phyloP scores from a whole-genome alignment of 805 yeast species.

The Phaffomyces opuntiae region DNA sequence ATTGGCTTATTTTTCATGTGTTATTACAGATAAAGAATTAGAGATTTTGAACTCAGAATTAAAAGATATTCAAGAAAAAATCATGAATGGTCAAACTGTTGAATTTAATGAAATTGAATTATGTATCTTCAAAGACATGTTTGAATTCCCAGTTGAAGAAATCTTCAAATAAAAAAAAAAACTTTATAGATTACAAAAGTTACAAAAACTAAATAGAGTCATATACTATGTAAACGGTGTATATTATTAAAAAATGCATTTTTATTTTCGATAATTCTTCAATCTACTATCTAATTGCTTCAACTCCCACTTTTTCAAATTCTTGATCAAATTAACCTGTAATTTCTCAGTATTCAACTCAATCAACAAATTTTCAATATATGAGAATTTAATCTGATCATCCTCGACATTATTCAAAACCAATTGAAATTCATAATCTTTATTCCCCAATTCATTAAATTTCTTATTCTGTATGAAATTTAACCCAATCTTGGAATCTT shows the following conservation, averaged over 20 bases:
- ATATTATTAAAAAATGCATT: neutral
- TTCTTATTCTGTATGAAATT: conserved; percentile 6
- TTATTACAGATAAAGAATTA: neutral
- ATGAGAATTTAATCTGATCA: conserved; percentile 3
- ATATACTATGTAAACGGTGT: too few species aligned
- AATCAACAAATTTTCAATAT: conserved; percentile 5
- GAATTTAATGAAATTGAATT: neutral
- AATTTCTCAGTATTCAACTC: conserved; percentile 6
- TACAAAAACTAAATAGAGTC: too few species aligned
- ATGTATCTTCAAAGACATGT: conserved; percentile 1
- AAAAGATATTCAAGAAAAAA: neutral
- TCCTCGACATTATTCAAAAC: conserved; percentile 7
- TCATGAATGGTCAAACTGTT: neutral
- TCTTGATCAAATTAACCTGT: conserved; percentile 2
- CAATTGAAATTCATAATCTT: conserved; percentile 2
- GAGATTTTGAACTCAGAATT: neutral
- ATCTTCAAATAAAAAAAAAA: neutral
- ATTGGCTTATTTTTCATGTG: neutral
- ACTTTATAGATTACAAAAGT: too few species aligned
- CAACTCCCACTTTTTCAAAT: conserved; percentile 5
- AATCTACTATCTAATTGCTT: conserved; percentile 1
- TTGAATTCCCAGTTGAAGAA: neutral
- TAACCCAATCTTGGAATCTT: conserved; percentile 4
- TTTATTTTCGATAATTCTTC: neutral
- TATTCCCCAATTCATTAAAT: neutral